Evolutionary conservation across 108 stramenopile species (phyloP).

Genomic region (Nitzschia inconspicua): DNA sequence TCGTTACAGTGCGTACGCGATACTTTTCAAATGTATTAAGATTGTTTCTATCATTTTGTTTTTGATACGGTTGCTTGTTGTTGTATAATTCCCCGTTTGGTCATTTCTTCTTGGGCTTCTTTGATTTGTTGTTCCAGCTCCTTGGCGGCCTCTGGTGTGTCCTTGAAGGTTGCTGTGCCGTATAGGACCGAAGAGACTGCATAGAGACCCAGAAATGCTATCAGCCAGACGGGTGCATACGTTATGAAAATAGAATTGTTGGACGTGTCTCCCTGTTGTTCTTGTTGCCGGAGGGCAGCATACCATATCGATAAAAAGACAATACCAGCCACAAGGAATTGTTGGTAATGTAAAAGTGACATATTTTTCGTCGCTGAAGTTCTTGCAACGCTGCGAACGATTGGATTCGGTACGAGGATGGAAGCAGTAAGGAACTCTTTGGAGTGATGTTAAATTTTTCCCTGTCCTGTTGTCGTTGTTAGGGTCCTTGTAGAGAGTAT

Average conservation of each 20-base stretch:
- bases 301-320: slow-evolving; percentile 54
- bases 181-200: slow-evolving; percentile 48
- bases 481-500: too few species aligned
- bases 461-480: too few species aligned
- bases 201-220: slow-evolving; percentile 55
- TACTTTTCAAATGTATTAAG: too few species aligned
- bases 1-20: too few species aligned
- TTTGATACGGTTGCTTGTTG: too few species aligned
- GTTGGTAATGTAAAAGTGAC: slow-evolving; percentile 60
- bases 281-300: slow-evolving; percentile 16
- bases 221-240: slow-evolving; percentile 66
- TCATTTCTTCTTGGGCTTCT: slow-evolving; percentile 60
- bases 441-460: too few species aligned
- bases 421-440: too few species aligned
- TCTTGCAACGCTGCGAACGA: too few species aligned
- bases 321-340: slow-evolving; percentile 45
- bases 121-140: slow-evolving; percentile 64
- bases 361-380: too few species aligned
- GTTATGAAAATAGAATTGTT: slow-evolving; percentile 7
- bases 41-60: too few species aligned
- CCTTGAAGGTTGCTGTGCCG: slow-evolving; percentile 54
- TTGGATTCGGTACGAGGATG: too few species aligned
- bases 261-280: slow-evolving; percentile 1
- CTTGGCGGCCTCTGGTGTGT: slow-evolving; percentile 58
- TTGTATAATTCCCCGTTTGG: slow-evolving; percentile 47